phyloP scores from a whole-genome alignment of 129 eudicot genomes.

The Flaveria sonorensis region DNA sequence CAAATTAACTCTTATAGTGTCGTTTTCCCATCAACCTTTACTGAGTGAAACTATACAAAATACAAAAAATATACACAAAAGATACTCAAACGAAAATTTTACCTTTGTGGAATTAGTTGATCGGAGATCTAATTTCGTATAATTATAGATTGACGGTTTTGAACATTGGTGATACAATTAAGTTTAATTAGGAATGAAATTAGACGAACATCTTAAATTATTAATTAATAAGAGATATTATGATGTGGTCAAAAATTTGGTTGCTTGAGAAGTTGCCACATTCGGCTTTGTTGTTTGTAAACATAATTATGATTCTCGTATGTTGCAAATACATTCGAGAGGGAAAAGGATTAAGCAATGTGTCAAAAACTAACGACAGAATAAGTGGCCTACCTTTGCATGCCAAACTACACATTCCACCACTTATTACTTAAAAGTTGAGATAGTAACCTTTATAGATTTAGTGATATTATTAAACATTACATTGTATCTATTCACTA shows the following conservation, averaged over 20 bases:
- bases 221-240: neutral
- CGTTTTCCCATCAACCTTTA: too few species aligned
- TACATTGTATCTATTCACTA: too few species aligned
- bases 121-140: neutral
- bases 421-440: neutral
- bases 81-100: too few species aligned
- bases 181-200: neutral
- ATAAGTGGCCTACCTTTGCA: slow-evolving; percentile 44
- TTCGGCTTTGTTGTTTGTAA: slow-evolving; percentile 36
- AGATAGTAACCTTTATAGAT: too few species aligned
- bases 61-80: too few species aligned
- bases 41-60: too few species aligned
- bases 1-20: too few species aligned
- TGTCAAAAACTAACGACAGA: slow-evolving; percentile 39
- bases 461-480: too few species aligned
- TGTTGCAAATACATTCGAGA: slow-evolving; percentile 26
- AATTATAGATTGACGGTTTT: neutral
- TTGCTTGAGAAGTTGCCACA: slow-evolving; percentile 39
- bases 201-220: neutral
- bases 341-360: slow-evolving; percentile 30
- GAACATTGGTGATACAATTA: neutral
- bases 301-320: slow-evolving; percentile 37
- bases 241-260: slow-evolving; percentile 12
- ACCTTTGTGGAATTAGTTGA: neutral
- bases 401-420: slow-evolving; percentile 38